These are phyloP conservation scores for Apiotrichum sp. DNA, from an alignment of 1,284 basidiomycete species.

Conservation along the genomic window DNA sequence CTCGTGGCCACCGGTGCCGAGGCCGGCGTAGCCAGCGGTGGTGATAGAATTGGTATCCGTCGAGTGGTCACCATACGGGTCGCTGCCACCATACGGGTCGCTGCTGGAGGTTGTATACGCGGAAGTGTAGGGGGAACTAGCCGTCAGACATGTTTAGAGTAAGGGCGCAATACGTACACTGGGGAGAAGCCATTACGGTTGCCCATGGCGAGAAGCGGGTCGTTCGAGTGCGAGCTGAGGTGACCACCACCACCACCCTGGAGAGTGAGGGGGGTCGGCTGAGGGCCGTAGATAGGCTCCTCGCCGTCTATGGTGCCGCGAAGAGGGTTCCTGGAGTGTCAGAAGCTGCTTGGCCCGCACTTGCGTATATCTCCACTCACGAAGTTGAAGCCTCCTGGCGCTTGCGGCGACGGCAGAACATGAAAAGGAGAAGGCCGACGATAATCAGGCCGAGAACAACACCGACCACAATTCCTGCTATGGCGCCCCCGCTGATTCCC, in stretches of 20 bases:
- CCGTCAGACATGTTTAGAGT: background rate
- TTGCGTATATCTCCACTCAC: background rate
- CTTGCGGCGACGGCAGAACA: conserved; percentile 11
- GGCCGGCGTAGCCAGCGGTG: background rate
- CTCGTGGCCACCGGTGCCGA: background rate
- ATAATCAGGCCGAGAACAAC: conserved; percentile 6
- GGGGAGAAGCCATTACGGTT: background rate
- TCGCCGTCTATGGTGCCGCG: background rate
- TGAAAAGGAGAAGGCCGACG: conserved; percentile 23
- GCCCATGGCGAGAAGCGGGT: background rate
- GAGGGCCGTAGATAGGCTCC: background rate
- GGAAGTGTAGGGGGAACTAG: background rate
- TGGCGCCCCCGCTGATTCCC: conserved; percentile 12
- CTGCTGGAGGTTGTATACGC: background rate
- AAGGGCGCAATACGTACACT: background rate
- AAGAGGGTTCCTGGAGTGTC: background rate
- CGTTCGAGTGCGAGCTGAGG: background rate
- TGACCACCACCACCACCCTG: background rate
- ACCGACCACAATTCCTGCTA: conserved; percentile 18
- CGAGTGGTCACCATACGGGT: background rate
- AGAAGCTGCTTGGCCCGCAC: background rate
- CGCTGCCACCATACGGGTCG: background rate
- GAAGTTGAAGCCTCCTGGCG: background rate
- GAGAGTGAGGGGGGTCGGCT: background rate
- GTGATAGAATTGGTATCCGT: background rate